Evolutionary conservation across 176 grass and related monocot species (phyloP).

Genomic region (Rhynchospora breviuscula): DNA sequence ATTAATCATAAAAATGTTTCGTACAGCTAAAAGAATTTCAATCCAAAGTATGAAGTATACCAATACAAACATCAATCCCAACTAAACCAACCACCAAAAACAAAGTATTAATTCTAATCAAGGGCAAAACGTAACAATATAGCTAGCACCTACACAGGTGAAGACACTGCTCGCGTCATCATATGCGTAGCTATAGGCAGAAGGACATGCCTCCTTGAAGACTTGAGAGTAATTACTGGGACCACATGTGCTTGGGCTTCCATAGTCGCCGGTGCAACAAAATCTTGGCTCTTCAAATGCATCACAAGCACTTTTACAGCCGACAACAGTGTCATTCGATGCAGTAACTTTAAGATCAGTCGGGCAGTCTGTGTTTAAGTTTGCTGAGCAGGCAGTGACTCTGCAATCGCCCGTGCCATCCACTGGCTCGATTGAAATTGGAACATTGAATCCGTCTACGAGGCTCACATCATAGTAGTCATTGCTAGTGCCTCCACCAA

Average conservation of each 20-base stretch:
- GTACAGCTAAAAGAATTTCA: neutral
- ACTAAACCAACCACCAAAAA: neutral
- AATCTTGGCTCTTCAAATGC: constrained; percentile 43
- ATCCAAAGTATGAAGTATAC: neutral
- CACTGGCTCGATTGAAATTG: constrained; percentile 40
- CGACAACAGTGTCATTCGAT: constrained; percentile 29
- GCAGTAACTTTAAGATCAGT: constrained; percentile 30
- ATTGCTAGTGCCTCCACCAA: constrained; percentile 24
- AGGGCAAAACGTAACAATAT: constrained; percentile 70
- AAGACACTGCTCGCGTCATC: constrained; percentile 69
- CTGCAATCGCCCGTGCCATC: constrained; percentile 29
- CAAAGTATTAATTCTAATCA: neutral
- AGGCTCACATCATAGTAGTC: constrained; percentile 99
- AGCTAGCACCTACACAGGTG: constrained; percentile 42
- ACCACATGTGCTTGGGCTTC: constrained; percentile 41
- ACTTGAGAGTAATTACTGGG: constrained; percentile 63
- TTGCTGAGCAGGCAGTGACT: constrained; percentile 32
- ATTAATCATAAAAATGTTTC: neutral
- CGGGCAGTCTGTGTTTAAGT: constrained; percentile 54
- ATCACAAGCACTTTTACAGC: constrained; percentile 53
- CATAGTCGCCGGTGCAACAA: constrained; percentile 62
- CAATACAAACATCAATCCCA: constrained; percentile 15
- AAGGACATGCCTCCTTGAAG: constrained; percentile 58
- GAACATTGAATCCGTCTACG: constrained; percentile 70
- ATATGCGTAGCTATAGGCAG: constrained; percentile 68